Evolutionary conservation across 441 rosid genomes (phyloP), one percentile per base, ranked within the genome.

Genomic region (Croton laevigatus): DNA sequence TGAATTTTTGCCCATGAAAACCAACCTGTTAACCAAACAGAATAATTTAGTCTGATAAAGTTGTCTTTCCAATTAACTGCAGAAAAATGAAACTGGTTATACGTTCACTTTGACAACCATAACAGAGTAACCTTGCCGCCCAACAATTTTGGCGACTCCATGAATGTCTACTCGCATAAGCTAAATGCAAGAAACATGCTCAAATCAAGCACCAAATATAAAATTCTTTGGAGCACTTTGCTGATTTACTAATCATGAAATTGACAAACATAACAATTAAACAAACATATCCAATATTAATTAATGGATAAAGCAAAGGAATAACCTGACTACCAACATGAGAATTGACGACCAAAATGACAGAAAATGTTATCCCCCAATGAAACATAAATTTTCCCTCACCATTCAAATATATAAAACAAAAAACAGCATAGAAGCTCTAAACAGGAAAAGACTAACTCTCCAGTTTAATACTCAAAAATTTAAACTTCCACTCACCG

Each of bases 1-100:
- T 95, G 99, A 80, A 85, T 59, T 55, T 85, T 86, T 64, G 85
- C 78, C 99, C 99, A 95, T 65, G 97, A 89, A 84, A 92, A 93
- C 99, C 99, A 95, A 77, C 99, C 99, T 95, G 82, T 65, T 74
- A 71, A 14, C 23, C 57, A 61, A 57, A 48, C 22, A 61, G 8
- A 61, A 49, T 23, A 70, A 20, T 42, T 20, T 20, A 0, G 27
- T 60, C 13, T 42, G 22, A 62, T 62, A 20, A 53, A 51, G 27
- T 32, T 51, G 38, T 22, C 34, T 36, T 57, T 14, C 38, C 34
- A 11, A 44, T 27, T 7, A 23, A 44, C 5, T 23, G 27, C 10
- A 44, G 32, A 20, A 8, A 32, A 27, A 34, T 11, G 20, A 9
- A 34, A 49, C 37, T 60, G 12, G 27, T 22, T 17, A 8, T 14